Conservation (phyloP, 371 early-diverging fungal genomes). For the Mortierella sp. region DNA sequence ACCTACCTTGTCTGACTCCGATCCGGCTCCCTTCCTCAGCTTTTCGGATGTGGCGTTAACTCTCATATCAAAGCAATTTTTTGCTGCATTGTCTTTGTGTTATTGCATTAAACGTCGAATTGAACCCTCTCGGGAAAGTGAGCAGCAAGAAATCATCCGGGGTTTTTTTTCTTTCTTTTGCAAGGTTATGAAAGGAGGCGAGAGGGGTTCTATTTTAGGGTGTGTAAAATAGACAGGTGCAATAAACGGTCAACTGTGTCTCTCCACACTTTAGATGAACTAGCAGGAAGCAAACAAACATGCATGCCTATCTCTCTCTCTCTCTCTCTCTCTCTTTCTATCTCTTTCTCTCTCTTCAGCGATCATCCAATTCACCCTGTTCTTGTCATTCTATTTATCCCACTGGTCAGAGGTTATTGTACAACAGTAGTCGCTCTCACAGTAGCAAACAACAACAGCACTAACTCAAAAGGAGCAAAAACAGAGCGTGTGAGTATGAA, state of each 20-base stretch:
- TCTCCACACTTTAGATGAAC: not conserved
- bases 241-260: not conserved
- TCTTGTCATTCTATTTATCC: no score
- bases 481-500: not conserved
- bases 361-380: constrained; percentile 4
- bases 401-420: not conserved
- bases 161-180: not conserved
- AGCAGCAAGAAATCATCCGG: not conserved
- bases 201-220: constrained; percentile 4
- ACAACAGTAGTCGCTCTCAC: not conserved
- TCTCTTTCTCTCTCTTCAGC: not conserved
- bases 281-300: not conserved
- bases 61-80: not conserved
- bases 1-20: not conserved
- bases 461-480: constrained; percentile 6
- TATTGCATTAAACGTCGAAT: not conserved
- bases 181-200: not conserved
- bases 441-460: not conserved
- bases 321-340: not conserved
- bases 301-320: not conserved
- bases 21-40: not conserved
- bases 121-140: not conserved
- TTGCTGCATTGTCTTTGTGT: not conserved
- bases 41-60: not conserved
- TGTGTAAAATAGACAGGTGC: not conserved